A percentile compares a stretch with the other conserved stretches of the same genome.
Conservation (phyloP, 2,329 filamentous ascomycete genomes). For the Aureobasidium sp. region DNA sequence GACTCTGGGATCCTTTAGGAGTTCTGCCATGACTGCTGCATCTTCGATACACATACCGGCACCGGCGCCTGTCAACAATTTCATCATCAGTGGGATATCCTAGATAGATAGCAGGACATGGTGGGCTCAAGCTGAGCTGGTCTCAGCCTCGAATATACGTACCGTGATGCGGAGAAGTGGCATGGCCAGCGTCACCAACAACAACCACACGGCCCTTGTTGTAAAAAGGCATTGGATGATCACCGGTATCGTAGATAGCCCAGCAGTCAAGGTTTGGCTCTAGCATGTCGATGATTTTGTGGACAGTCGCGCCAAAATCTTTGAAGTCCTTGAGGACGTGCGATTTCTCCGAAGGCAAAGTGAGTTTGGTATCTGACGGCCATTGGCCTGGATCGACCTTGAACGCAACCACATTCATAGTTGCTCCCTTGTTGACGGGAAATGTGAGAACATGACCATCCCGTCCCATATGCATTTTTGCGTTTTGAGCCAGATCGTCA, state of each 20-base stretch:
- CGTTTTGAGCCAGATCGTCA: conserved; percentile 39
- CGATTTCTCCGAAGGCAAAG: conserved; percentile 18
- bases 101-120: background rate
- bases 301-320: conserved; percentile 20
- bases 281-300: conserved; percentile 20
- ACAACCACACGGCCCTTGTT: conserved; percentile 29
- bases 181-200: conserved; percentile 35
- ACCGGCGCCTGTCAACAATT: conserved; percentile 20
- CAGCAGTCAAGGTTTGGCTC: conserved; percentile 26
- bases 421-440: conserved; percentile 30
- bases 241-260: conserved; percentile 32
- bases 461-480: conserved; percentile 29
- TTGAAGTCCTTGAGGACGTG: conserved; percentile 22
- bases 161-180: conserved; percentile 35
- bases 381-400: conserved; percentile 19
- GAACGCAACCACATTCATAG: conserved; percentile 24
- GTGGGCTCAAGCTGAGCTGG: background rate
- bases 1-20: conserved; percentile 20
- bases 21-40: conserved; percentile 22
- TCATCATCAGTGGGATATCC: background rate
- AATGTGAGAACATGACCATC: conserved; percentile 53
- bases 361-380: conserved; percentile 20
- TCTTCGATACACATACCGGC: conserved; percentile 27
- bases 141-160: background rate
- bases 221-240: conserved; percentile 32